Conservation (phyloP, 805 yeast species). For the Zygoascus bituminiphila region DNA sequence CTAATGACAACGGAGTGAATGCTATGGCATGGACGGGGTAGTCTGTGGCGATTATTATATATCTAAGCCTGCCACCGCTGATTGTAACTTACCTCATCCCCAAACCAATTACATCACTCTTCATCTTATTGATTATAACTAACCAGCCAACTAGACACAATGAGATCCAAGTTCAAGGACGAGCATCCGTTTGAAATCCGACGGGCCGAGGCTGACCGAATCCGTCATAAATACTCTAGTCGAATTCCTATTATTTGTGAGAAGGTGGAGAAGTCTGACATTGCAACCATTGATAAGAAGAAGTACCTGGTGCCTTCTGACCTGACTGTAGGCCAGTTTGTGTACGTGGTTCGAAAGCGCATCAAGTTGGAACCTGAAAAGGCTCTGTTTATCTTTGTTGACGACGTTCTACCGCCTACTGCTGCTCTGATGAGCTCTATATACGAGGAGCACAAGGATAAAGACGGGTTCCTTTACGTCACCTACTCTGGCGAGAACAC, state of each 20-base stretch:
- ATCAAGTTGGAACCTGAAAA: slow-evolving; percentile 93
- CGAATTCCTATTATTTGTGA: slow-evolving; percentile 97
- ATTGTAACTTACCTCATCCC: not conserved
- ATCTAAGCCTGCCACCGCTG: not conserved
- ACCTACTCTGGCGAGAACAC: slow-evolving; percentile 97
- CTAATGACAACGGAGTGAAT: not conserved
- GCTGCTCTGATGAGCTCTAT: slow-evolving; percentile 94
- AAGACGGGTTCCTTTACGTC: slow-evolving; percentile 94
- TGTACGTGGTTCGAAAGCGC: slow-evolving; percentile 93
- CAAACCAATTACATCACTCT: not conserved
- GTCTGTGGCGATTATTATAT: not conserved
- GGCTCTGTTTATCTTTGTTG: slow-evolving; percentile 95
- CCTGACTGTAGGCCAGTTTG: slow-evolving; percentile 95
- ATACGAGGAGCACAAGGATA: slow-evolving; percentile 94
- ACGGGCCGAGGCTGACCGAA: slow-evolving; percentile 88
- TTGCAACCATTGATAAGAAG: slow-evolving; percentile 93
- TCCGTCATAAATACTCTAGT: slow-evolving; percentile 79
- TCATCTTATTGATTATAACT: not conserved
- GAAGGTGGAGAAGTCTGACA: slow-evolving; percentile 92
- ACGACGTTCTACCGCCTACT: slow-evolving; percentile 95
- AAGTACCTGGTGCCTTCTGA: slow-evolving; percentile 95
- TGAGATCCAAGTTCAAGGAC: slow-evolving; percentile 92
- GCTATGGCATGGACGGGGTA: not conserved
- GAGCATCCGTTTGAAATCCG: slow-evolving; percentile 94
- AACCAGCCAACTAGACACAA: slow-evolving; percentile 23